phyloP scores from a whole-genome alignment of 202 grass and related monocot genomes.

The Tripidium arundinaceum region DNA sequence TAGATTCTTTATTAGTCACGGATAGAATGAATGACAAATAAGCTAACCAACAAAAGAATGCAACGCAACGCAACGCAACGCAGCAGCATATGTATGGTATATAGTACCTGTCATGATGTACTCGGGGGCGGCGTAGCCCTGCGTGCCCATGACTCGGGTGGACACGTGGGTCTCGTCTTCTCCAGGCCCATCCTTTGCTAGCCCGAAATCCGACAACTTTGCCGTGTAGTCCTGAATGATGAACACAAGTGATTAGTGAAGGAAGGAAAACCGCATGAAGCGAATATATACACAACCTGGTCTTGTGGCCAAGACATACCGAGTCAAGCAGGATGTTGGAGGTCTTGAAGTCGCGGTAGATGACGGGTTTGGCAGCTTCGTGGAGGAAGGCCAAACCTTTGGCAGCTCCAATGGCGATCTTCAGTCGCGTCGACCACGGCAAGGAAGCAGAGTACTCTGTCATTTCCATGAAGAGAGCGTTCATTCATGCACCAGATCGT shows the following conservation, averaged over 20 bases:
- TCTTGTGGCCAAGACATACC: slow-evolving; percentile 32
- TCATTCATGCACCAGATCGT: not conserved
- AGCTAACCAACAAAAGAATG: too few species aligned
- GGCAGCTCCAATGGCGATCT: slow-evolving; percentile 63
- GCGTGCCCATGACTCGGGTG: slow-evolving; percentile 36
- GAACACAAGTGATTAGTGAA: too few species aligned
- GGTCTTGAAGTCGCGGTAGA: slow-evolving; percentile 70
- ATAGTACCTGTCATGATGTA: slow-evolving; percentile 32
- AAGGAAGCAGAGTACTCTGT: slow-evolving; percentile 50
- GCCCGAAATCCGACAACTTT: slow-evolving; percentile 37
- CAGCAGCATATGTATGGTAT: too few species aligned
- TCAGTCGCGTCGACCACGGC: slow-evolving; percentile 45
- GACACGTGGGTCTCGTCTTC: slow-evolving; percentile 44
- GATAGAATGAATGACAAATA: too few species aligned
- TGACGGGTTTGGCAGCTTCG: slow-evolving; percentile 49
- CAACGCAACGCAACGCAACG: too few species aligned
- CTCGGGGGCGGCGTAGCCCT: slow-evolving; percentile 39
- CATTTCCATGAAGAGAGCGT: not conserved
- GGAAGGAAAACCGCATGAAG: not conserved
- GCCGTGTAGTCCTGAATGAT: slow-evolving; percentile 27
- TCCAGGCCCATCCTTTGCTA: slow-evolving; percentile 36
- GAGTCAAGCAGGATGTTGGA: slow-evolving; percentile 62
- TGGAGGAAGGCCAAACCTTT: slow-evolving; percentile 68
- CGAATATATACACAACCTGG: not conserved
- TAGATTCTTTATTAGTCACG: too few species aligned